Evolutionary conservation across 176 grass and related monocot genomes (phyloP), one percentile per base, ranked within the genome.

Genomic region (Pharus latifolius): DNA sequence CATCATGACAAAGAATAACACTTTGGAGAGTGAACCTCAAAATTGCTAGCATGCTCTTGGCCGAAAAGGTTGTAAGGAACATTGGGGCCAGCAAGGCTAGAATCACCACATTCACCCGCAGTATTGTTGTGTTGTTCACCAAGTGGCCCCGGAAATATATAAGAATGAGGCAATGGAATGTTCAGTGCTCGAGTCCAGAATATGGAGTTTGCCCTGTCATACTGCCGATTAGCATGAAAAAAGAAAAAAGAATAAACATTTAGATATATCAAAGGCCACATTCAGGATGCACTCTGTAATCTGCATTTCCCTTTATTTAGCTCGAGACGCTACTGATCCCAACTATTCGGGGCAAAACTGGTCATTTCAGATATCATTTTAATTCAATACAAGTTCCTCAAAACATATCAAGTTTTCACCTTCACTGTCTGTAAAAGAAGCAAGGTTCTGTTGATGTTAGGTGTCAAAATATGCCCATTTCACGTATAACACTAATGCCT

Each of bases 101-200:
- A 69, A 69, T 48, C 44, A 70, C 40, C 25, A 75, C 46, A 33
- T 60, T 62, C 16, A 30, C 38, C 44, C 18, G 3, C 33, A 16
- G 22, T 63, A 26, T 22, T 63, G 11, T 15, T 63, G 44, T 52
- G 72, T 57, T 87, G 56, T 6, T 72, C 46, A 14, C 80, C 78
- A n/a, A 66, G 10, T 15, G 71, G 72, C 14, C 72, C 82, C 35
- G 78, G 62, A 75, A 98, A 90, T 42, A 98, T 78, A 34, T 78
- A 92, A 49, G 84, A 92, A 85, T 59, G 78, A 83, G 94, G 89
- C 62, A 90, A 60, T 22, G 94, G 89, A 35, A 98, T 80, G 62
- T 93, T 98, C 52, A 98, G 81, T 25, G 89, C 94, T 69, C 94
- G 56, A 60, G 81, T 98, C 94, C 94, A 98, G 65, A 98, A 98